Conservation (phyloP, 441 rosid genomes). For the Sinapis alba region DNA sequence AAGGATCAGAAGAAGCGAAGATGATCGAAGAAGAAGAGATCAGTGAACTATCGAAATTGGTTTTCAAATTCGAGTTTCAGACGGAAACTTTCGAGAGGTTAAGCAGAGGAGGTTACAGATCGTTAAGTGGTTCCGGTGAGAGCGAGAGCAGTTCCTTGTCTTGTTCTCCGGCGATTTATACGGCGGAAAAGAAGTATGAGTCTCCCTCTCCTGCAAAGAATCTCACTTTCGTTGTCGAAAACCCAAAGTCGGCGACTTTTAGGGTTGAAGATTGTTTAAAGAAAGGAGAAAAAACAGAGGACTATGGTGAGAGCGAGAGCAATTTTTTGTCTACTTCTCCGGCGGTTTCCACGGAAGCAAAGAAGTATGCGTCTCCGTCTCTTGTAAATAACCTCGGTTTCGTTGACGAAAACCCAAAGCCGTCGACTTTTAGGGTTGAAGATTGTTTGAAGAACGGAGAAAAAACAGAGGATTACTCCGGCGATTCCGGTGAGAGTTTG, state of each 20-base stretch:
- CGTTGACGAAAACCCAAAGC: slow-evolving; percentile 7
- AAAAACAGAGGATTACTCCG: slow-evolving; percentile 29
- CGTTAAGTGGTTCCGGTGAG: neutral
- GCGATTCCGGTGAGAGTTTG: neutral
- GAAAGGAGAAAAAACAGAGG: slow-evolving; percentile 32
- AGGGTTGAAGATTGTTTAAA: slow-evolving; percentile 32
- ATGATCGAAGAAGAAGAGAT: slow-evolving; percentile 27
- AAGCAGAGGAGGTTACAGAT: slow-evolving; percentile 33
- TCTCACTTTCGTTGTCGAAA: slow-evolving; percentile 18
- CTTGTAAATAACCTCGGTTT: slow-evolving; percentile 29
- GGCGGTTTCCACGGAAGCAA: slow-evolving; percentile 1
- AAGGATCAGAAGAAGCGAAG: neutral
- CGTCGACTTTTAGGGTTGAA: slow-evolving; percentile 37
- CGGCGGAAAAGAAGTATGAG: slow-evolving; percentile 25
- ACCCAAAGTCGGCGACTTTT: slow-evolving; percentile 32
- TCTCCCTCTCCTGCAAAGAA: slow-evolving; percentile 8
- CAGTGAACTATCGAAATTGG: slow-evolving; percentile 12
- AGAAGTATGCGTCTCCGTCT: slow-evolving; percentile 3
- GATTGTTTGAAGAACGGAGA: slow-evolving; percentile 18
- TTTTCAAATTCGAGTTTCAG: slow-evolving; percentile 38
- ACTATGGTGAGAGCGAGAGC: neutral
- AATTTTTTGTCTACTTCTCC: slow-evolving; percentile 8
- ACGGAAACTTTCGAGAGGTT: slow-evolving; percentile 36
- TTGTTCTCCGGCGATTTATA: slow-evolving; percentile 13
- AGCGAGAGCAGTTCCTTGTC: neutral